Conservation (phyloP, 2,329 filamentous ascomycete genomes). For the Mollisiaceae sp. region DNA sequence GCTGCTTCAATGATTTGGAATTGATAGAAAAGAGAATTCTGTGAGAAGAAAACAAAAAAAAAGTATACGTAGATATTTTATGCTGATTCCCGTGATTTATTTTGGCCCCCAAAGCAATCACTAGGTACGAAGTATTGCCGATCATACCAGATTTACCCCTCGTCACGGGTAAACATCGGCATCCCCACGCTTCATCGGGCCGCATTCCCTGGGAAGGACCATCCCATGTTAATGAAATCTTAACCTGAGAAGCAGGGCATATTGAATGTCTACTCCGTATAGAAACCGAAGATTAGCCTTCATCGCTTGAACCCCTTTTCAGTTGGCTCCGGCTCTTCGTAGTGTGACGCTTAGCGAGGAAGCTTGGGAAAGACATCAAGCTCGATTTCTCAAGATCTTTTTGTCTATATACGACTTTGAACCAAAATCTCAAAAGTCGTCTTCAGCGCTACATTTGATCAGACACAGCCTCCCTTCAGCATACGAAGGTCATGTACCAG, state of each 20-base stretch:
- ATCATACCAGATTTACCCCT: too few species aligned
- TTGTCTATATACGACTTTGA: too few species aligned
- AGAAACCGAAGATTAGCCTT: neutral
- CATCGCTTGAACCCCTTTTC: neutral
- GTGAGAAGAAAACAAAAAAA: too few species aligned
- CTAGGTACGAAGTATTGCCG: constrained; percentile 22
- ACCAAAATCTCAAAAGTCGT: too few species aligned
- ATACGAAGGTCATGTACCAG: neutral
- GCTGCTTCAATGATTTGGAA: too few species aligned
- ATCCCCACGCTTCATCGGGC: neutral
- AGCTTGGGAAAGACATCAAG: neutral
- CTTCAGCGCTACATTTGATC: neutral
- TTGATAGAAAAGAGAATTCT: too few species aligned
- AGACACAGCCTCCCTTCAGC: neutral
- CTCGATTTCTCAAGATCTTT: too few species aligned
- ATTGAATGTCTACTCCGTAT: too few species aligned
- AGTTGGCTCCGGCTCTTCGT: neutral
- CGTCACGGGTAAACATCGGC: neutral
- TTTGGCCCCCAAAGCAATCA: too few species aligned
- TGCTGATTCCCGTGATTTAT: too few species aligned
- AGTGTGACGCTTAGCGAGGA: neutral
- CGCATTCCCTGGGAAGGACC: neutral
- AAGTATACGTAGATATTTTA: too few species aligned
- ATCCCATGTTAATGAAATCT: neutral
- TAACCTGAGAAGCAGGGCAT: neutral